phyloP scores from a whole-genome alignment of 164 flowering plant species.

The Stephania yunnanensis region DNA sequence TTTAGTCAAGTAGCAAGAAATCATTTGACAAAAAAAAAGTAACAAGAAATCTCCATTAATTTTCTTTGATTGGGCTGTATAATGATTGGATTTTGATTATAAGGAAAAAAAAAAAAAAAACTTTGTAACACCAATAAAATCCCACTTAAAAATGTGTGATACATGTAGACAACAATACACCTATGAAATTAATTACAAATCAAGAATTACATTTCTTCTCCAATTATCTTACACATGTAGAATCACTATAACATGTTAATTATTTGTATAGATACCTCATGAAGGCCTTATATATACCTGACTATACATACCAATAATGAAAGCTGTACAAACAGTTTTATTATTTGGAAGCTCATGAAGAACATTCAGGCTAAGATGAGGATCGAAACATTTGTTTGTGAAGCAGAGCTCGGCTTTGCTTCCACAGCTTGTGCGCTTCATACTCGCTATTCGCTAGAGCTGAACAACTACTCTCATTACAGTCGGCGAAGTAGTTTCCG shows the following conservation, averaged over 20 bases:
- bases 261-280: neutral
- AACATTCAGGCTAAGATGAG: neutral
- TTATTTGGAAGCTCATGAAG: neutral
- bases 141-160: too few relatives aligned
- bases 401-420: constrained; percentile 48
- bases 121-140: too few relatives aligned
- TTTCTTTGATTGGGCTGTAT: too few relatives aligned
- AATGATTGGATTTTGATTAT: too few relatives aligned
- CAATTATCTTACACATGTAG: neutral
- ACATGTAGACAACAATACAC: too few relatives aligned
- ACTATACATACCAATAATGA: neutral
- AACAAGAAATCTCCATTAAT: too few relatives aligned
- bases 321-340: neutral
- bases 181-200: too few relatives aligned
- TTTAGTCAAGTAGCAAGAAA: too few relatives aligned
- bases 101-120: too few relatives aligned
- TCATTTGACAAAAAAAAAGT: too few relatives aligned
- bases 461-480: constrained; percentile 73
- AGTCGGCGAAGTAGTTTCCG: constrained; percentile 85
- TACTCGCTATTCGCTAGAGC: constrained; percentile 62
- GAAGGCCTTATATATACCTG: neutral
- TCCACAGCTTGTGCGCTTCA: constrained; percentile 65
- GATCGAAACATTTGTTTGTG: constrained; percentile 27
- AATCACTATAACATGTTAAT: too few relatives aligned
- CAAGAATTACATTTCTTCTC: neutral